Conservation (phyloP, 352 stramenopile species). For the Aphanomyces stellatus region DNA sequence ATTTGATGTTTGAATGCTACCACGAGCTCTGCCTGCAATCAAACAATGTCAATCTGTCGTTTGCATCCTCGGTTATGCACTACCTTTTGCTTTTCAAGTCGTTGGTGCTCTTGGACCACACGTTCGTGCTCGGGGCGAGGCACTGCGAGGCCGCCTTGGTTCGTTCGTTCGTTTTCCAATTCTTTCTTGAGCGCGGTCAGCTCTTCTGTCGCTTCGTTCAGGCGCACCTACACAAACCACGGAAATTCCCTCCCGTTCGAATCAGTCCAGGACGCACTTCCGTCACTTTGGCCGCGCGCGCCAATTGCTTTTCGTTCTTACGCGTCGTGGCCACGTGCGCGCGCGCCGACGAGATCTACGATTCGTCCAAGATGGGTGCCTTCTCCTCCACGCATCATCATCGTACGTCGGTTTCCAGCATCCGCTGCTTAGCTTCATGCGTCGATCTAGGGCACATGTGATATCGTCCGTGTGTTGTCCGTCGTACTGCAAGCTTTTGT, state of each 20-base stretch:
- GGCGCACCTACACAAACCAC: conserved; percentile 33
- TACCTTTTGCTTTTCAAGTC: conserved; percentile 78
- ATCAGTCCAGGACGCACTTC: conserved; percentile 29
- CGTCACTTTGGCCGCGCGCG: conserved; percentile 67
- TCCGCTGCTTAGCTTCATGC: conserved; percentile 61
- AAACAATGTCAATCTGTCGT: background rate
- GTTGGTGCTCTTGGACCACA: conserved; percentile 56
- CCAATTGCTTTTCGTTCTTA: conserved; percentile 48
- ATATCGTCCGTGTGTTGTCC: background rate
- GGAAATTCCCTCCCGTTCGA: background rate
- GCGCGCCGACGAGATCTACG: conserved; percentile 42
- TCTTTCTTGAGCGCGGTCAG: conserved; percentile 61
- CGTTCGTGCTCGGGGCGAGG: conserved; percentile 48
- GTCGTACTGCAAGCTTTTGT: conserved; percentile 57
- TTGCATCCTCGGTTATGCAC: background rate
- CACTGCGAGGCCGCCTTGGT: conserved; percentile 38
- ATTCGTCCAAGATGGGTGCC: background rate
- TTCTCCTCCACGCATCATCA: no score
- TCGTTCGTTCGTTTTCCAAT: conserved; percentile 45
- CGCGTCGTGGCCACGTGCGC: conserved; percentile 42
- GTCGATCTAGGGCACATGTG: conserved; percentile 29
- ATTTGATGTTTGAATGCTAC: conserved; percentile 80
- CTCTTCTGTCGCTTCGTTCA: conserved; percentile 70
- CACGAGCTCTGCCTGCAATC: conserved; percentile 47
- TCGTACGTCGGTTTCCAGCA: conserved; percentile 40